A percentile compares a stretch with the other conserved stretches of the same genome.
Evolutionary conservation across 352 stramenopile genomes (phyloP).

Genomic region (Globisporangium megalacanthum): DNA sequence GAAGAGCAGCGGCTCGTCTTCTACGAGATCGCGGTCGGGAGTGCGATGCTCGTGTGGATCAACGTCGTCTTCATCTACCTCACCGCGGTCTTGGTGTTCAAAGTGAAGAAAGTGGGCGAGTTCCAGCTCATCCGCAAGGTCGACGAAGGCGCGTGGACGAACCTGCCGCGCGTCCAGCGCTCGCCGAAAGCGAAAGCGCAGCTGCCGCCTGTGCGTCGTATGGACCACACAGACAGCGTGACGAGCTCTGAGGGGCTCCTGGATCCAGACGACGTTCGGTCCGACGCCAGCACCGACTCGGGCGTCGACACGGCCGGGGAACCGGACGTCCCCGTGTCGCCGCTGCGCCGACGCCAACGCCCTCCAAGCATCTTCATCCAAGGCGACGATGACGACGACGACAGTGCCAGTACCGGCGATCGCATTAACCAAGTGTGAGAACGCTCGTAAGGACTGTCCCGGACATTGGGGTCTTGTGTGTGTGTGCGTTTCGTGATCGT

Average conservation of each 20-base stretch:
- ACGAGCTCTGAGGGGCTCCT: constrained; percentile 29
- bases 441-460: too few species aligned
- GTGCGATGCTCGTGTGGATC: constrained; percentile 79
- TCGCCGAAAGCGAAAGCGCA: constrained; percentile 31
- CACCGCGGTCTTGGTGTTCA: constrained; percentile 83
- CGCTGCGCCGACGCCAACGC: constrained; percentile 27
- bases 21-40: constrained; percentile 83
- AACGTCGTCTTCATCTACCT: constrained; percentile 88
- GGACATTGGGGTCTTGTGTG: too few species aligned
- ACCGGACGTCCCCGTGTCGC: constrained; percentile 23
- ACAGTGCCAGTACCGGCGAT: constrained; percentile 7
- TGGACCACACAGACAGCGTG: constrained; percentile 28
- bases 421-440: constrained; percentile 25
- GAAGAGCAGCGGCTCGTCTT: constrained; percentile 83
- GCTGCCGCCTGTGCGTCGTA: constrained; percentile 6
- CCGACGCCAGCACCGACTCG: not conserved
- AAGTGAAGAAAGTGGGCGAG: constrained; percentile 83
- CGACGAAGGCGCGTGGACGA: constrained; percentile 75
- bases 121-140: constrained; percentile 79
- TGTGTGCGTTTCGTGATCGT: too few species aligned
- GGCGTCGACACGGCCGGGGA: constrained; percentile 3
- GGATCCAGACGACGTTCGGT: not conserved
- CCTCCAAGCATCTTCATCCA: constrained; percentile 18
- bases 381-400: constrained; percentile 12
- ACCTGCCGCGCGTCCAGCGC: constrained; percentile 65